Percentiles rank a stretch among this genome's conserved stretches.
Conservation (phyloP, 2,329 filamentous ascomycete genomes). For the Aspergillus ustus region DNA sequence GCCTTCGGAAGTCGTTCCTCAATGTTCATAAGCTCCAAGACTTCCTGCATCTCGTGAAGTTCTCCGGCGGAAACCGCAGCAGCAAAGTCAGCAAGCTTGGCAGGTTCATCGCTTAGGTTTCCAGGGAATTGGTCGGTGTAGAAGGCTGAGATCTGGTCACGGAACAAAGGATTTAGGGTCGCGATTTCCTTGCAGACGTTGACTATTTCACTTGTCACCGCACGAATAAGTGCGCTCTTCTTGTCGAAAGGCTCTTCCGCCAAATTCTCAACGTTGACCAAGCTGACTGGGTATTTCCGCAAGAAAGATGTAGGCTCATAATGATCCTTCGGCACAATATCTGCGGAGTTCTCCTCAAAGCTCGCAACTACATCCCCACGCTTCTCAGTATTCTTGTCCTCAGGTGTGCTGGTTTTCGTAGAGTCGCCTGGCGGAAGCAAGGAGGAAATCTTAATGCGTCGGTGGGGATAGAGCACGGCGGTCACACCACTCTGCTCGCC, state of each 20-base stretch:
- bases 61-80: conserved; percentile 96
- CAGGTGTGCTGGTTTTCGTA: conserved; percentile 36
- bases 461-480: conserved; percentile 93
- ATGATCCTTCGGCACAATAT: conserved; percentile 59
- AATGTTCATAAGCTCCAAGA: conserved; percentile 84
- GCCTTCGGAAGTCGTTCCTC: conserved; percentile 92
- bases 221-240: conserved; percentile 85
- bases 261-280: conserved; percentile 95
- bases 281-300: conserved; percentile 85
- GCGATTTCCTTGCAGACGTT: conserved; percentile 99
- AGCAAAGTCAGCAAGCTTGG: conserved; percentile 94
- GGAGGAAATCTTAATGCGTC: conserved; percentile 86
- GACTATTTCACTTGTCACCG: conserved; percentile 95
- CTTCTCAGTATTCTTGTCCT: conserved; percentile 63
- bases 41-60: conserved; percentile 87
- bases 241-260: conserved; percentile 86
- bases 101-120: conserved; percentile 92
- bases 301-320: conserved; percentile 92
- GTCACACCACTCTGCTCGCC: conserved; percentile 86
- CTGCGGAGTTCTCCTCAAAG: conserved; percentile 82
- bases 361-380: conserved; percentile 95
- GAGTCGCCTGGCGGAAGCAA: conserved; percentile 69
- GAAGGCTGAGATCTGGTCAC: conserved; percentile 96
- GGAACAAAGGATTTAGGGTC: conserved; percentile 89
- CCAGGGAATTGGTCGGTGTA: conserved; percentile 93